phyloP scores from a whole-genome alignment of 164 flowering plant genomes.

The Akebia trifoliata region DNA sequence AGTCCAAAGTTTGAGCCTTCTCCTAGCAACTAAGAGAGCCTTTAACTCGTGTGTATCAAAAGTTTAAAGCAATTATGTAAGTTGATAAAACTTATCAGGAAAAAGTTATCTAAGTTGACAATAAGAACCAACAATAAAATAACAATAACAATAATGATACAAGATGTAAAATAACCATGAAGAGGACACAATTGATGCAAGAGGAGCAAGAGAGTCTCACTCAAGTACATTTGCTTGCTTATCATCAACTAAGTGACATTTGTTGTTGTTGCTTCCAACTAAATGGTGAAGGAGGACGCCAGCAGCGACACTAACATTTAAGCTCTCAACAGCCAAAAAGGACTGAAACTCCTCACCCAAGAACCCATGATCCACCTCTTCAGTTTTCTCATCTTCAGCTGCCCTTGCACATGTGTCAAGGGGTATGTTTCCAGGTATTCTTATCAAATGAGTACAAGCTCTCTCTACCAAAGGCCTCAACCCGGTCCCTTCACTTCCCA shows the following conservation, averaged over 20 bases:
- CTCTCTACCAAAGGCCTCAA: slow-evolving; percentile 93
- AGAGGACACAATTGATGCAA: slow-evolving; percentile 1
- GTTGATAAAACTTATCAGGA: neutral
- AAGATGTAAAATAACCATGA: slow-evolving; percentile 1
- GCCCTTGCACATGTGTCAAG: slow-evolving; percentile 27
- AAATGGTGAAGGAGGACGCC: slow-evolving; percentile 96
- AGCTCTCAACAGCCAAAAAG: slow-evolving; percentile 95
- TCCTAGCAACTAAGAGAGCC: slow-evolving; percentile 1
- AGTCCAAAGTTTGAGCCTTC: neutral
- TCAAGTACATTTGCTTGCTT: slow-evolving; percentile 14
- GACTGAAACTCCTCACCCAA: slow-evolving; percentile 52
- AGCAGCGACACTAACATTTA: slow-evolving; percentile 98
- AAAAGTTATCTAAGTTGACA: no score
- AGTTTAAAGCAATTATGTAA: neutral
- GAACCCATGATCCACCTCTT: slow-evolving; percentile 17
- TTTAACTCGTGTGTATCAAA: neutral
- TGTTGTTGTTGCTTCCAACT: slow-evolving; percentile 40
- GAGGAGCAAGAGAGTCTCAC: slow-evolving; percentile 9
- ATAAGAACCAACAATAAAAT: neutral
- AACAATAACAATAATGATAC: neutral
- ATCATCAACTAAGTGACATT: slow-evolving; percentile 11
- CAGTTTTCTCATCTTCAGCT: slow-evolving; percentile 35
- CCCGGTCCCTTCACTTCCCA: slow-evolving; percentile 96
- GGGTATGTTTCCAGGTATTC: slow-evolving; percentile 64
- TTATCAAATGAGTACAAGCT: slow-evolving; percentile 73